Evolutionary conservation across 139 green algal species (phyloP), one percentile per base, ranked within the genome.

Genomic region (Gonium pectorale): DNA sequence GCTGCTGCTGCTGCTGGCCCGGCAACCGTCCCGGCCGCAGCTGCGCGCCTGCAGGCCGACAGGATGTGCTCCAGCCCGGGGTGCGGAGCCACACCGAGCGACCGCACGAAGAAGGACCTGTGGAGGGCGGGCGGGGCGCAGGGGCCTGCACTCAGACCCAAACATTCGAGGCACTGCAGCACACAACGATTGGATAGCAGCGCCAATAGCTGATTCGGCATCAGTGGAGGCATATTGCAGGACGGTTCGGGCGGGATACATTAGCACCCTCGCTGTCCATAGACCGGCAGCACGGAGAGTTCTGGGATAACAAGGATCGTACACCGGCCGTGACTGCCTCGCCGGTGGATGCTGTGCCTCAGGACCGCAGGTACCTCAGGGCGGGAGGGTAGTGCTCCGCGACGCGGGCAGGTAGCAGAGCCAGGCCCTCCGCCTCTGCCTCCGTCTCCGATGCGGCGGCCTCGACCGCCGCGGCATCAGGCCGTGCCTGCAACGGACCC

Each of bases 361-460:
- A 15, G 15, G 46, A 54, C 13, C 46, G 15, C 11, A 54, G 15
- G 46, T 54, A 15, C 46, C 11, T 54, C 15, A 80, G 72, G 6
- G 35, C 43, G 24, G 51, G 35, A 7, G 51, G 52, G 38, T 67
- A 67, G 5, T 11, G 11, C 52, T 46, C 46, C 27, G 29, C 13
- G 59, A 82, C 40, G 4, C 74, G 38, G 15, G 74, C 21, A 0
- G 54, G 74, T 21, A 82, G 59, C 74, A 82, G 38, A 37, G 51
- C 19, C 17, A 26, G 24, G 27, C n/a, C n/a, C n/a, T 54, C 73
- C 5, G 19, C 73, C 29, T 24, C 37, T 27, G 26, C 37, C 37
- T 13, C 56, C 64, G 59, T 40, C 3, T 29, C 59, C 40, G 40
- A 3, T 35, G 51, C 21, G 22, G 72, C 59, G 5, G 24, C 37